Conservation (phyloP, 2,329 filamentous ascomycete genomes). For the Colletotrichum camelliae region DNA sequence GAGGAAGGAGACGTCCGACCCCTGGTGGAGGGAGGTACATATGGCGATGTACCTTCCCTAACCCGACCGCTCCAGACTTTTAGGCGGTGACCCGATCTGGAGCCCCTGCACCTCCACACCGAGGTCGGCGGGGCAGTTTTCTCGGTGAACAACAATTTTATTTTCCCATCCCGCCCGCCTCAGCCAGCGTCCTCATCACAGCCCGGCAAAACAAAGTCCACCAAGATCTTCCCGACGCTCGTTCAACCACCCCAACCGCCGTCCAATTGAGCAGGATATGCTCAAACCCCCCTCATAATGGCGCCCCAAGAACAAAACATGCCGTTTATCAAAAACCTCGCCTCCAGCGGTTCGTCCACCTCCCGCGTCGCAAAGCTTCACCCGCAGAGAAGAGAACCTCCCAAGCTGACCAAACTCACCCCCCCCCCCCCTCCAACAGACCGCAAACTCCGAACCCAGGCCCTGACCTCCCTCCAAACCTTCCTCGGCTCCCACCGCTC, state of each 20-base stretch:
- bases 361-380: neutral
- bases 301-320: slow-evolving; percentile 53
- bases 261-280: neutral
- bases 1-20: neutral
- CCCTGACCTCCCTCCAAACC: slow-evolving; percentile 76
- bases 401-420: neutral
- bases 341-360: slow-evolving; percentile 73
- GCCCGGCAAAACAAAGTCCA: neutral
- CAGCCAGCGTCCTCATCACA: neutral
- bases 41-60: neutral
- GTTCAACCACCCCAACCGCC: neutral
- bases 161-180: slow-evolving; percentile 7
- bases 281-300: slow-evolving; percentile 31
- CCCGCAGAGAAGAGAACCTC: neutral
- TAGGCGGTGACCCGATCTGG: slow-evolving; percentile 11
- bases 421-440: slow-evolving; percentile 55
- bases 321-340: slow-evolving; percentile 84
- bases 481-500: slow-evolving; percentile 71
- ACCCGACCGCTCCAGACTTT: neutral
- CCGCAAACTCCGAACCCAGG: slow-evolving; percentile 77
- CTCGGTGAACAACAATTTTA: slow-evolving; percentile 25
- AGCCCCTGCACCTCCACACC: neutral
- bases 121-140: slow-evolving; percentile 16
- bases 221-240: neutral
- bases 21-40: neutral